Percentiles rank a stretch among this genome's conserved stretches.
Conservation (phyloP, 2,329 filamentous ascomycete species). For the Periconia sp. region DNA sequence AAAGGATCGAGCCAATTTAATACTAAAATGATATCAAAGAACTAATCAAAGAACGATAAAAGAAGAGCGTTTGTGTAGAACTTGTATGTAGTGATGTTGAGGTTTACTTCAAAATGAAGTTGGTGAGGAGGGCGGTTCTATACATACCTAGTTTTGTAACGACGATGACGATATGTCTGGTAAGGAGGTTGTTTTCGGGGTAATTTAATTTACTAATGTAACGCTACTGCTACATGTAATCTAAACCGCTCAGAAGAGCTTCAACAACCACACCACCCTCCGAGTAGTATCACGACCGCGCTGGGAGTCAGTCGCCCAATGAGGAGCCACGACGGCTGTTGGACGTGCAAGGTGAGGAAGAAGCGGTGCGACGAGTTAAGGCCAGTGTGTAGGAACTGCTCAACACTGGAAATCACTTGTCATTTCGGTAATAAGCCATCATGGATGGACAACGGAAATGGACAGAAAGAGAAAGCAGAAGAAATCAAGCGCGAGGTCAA, state of each 20-base stretch:
- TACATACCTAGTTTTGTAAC: too few species aligned
- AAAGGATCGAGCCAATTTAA: not conserved
- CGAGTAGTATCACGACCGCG: not conserved
- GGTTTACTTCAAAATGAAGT: too few species aligned
- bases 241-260: too few species aligned
- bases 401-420: conserved; percentile 53
- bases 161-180: too few species aligned
- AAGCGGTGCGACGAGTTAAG: conserved; percentile 56
- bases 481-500: conserved; percentile 12
- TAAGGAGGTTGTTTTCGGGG: too few species aligned
- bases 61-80: too few species aligned
- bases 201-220: too few species aligned
- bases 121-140: too few species aligned
- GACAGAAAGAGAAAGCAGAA: conserved; percentile 5
- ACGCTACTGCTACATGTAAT: too few species aligned
- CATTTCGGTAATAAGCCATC: conserved; percentile 2
- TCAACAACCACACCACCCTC: not conserved
- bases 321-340: conserved; percentile 8
- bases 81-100: too few species aligned
- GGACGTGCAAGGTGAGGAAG: conserved; percentile 9
- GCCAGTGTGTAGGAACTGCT: conserved; percentile 56
- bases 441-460: conserved; percentile 6
- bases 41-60: too few species aligned
- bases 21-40: too few species aligned
- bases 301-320: not conserved